phyloP scores from a whole-genome alignment of 2,329 filamentous ascomycete species.

The Byssothecium circinans region DNA sequence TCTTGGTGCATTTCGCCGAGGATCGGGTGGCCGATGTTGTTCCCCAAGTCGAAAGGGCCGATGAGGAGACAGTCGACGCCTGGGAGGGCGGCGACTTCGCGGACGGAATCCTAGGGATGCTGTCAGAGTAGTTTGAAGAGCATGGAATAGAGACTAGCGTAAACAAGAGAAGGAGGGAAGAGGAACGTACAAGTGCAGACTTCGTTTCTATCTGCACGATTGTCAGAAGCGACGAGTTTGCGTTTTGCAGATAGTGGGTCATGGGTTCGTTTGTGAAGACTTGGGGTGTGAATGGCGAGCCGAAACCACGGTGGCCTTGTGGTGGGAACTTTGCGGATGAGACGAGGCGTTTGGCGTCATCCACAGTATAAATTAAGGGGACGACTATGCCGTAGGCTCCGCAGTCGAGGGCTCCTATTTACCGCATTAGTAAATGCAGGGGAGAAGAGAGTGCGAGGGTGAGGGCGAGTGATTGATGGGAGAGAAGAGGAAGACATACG shows the following conservation, averaged over 20 bases:
- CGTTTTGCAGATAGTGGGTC: constrained; percentile 56
- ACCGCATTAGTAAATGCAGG: too few relatives aligned
- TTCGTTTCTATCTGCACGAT: constrained; percentile 53
- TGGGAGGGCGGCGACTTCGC: constrained; percentile 55
- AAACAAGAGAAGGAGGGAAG: background rate
- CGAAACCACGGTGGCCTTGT: constrained; percentile 57
- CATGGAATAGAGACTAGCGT: background rate
- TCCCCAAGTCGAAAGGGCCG: constrained; percentile 60
- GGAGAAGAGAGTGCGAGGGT: too few relatives aligned
- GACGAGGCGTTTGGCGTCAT: constrained; percentile 57
- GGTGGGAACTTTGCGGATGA: constrained; percentile 60
- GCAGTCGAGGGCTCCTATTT: constrained; percentile 56
- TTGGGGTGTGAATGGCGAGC: constrained; percentile 56
- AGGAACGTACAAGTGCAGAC: constrained; percentile 33
- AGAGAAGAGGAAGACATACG: constrained; percentile 36
- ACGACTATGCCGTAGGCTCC: constrained; percentile 63
- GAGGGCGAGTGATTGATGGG: too few relatives aligned
- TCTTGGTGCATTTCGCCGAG: constrained; percentile 53
- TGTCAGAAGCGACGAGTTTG: constrained; percentile 57
- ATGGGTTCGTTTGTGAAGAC: constrained; percentile 46
- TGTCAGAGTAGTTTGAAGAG: too few relatives aligned
- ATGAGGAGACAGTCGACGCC: constrained; percentile 58
- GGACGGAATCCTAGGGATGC: constrained; percentile 28
- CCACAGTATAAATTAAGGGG: constrained; percentile 55
- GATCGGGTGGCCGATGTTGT: constrained; percentile 59